phyloP scores from a whole-genome alignment of 805 yeast genomes.

The Suhomyces faveliae region DNA sequence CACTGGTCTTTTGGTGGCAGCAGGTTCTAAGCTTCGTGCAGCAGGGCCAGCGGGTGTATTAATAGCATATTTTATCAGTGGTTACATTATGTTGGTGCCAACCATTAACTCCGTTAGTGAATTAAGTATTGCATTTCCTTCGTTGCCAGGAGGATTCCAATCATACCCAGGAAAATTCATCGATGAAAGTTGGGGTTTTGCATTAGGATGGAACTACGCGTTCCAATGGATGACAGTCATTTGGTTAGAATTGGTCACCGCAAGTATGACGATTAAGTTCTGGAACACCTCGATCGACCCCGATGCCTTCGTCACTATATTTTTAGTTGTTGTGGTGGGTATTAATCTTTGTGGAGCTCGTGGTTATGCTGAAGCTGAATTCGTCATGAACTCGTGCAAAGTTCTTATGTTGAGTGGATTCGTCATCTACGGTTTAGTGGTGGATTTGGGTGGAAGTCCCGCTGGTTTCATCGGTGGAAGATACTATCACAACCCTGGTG shows the following conservation, averaged over 20 bases:
- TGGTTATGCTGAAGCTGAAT: slow-evolving; percentile 32
- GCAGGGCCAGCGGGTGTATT: slow-evolving; percentile 27
- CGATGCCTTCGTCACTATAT: slow-evolving; percentile 23
- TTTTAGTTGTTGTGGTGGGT: slow-evolving; percentile 20
- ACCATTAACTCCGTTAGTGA: slow-evolving; percentile 30
- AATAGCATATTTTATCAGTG: slow-evolving; percentile 24
- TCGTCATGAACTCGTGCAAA: slow-evolving; percentile 26
- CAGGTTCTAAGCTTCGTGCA: slow-evolving; percentile 23
- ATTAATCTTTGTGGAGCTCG: slow-evolving; percentile 27
- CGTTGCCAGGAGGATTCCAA: slow-evolving; percentile 29
- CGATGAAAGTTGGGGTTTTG: slow-evolving; percentile 38
- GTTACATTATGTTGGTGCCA: slow-evolving; percentile 25
- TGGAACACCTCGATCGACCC: slow-evolving; percentile 22
- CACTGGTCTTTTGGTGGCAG: slow-evolving; percentile 31
- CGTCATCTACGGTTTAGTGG: slow-evolving; percentile 26
- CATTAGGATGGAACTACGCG: slow-evolving; percentile 39
- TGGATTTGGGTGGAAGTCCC: slow-evolving; percentile 27
- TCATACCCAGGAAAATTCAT: slow-evolving; percentile 29
- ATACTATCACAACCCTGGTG: slow-evolving; percentile 35
- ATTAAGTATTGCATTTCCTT: slow-evolving; percentile 25
- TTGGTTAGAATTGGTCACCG: slow-evolving; percentile 26
- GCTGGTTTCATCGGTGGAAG: slow-evolving; percentile 31
- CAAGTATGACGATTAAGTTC: slow-evolving; percentile 26
- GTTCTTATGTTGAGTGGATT: slow-evolving; percentile 26
- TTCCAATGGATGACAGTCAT: slow-evolving; percentile 30